Percentiles rank a stretch among this genome's conserved stretches.
Evolutionary conservation across 768 basidiomycete species (phyloP).

Genomic region (Pleurotus platypus): DNA sequence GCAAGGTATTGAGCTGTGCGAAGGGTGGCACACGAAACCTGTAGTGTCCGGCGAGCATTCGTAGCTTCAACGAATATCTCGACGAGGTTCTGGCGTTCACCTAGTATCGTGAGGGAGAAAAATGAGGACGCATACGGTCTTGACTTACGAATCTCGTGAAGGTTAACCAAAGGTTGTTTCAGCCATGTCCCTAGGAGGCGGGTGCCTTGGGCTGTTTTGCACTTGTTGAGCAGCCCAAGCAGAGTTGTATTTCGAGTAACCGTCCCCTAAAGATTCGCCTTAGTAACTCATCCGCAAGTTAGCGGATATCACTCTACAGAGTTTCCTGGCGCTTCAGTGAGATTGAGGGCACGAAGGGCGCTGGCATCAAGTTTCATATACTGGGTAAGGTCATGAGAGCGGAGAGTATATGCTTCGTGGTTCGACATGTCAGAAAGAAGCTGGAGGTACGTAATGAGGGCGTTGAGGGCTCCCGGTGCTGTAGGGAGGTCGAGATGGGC

Average conservation of each 20-base stretch:
- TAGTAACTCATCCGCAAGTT: background rate
- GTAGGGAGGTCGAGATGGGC: conserved; percentile 74
- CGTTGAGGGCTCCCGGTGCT: conserved; percentile 79
- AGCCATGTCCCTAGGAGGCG: conserved; percentile 88
- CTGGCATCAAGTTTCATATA: conserved; percentile 97
- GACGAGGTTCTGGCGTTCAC: conserved; percentile 83
- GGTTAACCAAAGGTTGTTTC: conserved; percentile 91
- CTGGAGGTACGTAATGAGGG: conserved; percentile 77
- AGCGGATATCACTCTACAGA: conserved; percentile 26
- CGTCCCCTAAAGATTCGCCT: conserved; percentile 36
- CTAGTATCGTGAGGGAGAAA: conserved; percentile 34
- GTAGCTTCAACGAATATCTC: conserved; percentile 82
- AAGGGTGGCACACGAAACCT: conserved; percentile 40
- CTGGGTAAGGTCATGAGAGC: conserved; percentile 86
- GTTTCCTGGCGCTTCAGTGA: conserved; percentile 71
- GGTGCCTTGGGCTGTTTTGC: conserved; percentile 94
- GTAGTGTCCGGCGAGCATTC: conserved; percentile 64
- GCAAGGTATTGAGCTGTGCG: background rate
- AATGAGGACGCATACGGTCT: background rate
- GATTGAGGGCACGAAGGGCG: conserved; percentile 83
- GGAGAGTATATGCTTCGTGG: conserved; percentile 74
- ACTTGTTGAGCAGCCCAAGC: conserved; percentile 87
- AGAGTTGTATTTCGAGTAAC: conserved; percentile 81
- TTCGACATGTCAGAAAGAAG: conserved; percentile 77
- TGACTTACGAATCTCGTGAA: conserved; percentile 85